A percentile compares a stretch with the other conserved stretches of the same genome.
phyloP scores from a whole-genome alignment of 2,329 filamentous ascomycete species.

The Dothideomycetes sp. region DNA sequence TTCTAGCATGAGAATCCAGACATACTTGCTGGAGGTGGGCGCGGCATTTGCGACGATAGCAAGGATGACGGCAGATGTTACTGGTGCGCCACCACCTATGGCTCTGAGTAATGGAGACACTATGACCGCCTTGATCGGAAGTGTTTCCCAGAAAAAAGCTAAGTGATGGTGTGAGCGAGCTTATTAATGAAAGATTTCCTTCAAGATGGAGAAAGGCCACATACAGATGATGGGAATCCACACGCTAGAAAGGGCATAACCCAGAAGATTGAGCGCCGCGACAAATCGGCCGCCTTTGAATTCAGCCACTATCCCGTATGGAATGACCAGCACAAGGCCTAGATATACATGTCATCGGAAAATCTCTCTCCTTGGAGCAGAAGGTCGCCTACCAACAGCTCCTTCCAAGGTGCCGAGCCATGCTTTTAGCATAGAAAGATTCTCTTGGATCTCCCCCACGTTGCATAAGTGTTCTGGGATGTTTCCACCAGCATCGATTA shows the following conservation, averaged over 20 bases:
- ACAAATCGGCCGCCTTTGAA: constrained; percentile 4
- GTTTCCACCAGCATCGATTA: neutral
- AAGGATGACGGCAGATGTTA: neutral
- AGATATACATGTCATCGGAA: neutral
- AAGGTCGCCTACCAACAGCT: no score
- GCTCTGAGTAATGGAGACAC: constrained; percentile 4
- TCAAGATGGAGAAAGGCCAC: no score
- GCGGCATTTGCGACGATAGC: constrained; percentile 6
- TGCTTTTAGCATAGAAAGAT: no score
- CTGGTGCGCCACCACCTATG: constrained; percentile 1
- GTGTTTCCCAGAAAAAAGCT: neutral
- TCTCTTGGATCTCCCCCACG: no score
- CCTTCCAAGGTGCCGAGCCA: no score
- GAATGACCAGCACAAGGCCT: constrained; percentile 4
- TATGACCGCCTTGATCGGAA: neutral
- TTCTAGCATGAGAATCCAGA: no score
- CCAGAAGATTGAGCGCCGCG: constrained; percentile 1
- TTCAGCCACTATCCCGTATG: constrained; percentile 2
- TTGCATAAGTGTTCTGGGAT: neutral
- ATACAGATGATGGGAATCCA: neutral
- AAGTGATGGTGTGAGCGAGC: no score
- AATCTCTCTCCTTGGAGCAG: neutral
- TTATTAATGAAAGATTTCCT: no score
- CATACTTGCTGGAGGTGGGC: neutral
- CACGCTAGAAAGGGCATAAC: constrained; percentile 4